Percentiles rank a stretch among this genome's conserved stretches.
Evolutionary conservation across 2,329 filamentous ascomycete species (phyloP).

Genomic region (Colletotrichum noveboracense): DNA sequence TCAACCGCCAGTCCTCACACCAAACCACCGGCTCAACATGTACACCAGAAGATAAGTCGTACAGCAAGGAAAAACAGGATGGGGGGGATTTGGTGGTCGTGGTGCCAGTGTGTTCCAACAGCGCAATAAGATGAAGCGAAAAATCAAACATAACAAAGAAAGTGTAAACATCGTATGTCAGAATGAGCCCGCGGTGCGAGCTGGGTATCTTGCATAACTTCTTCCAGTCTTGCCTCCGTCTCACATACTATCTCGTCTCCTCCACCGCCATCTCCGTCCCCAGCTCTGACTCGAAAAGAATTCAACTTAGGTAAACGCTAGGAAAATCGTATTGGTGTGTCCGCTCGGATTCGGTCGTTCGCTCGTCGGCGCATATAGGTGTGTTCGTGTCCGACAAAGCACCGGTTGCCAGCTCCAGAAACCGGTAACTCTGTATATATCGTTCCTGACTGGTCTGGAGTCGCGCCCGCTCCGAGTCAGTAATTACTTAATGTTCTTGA

Average conservation of each 20-base stretch:
- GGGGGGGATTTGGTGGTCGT: not conserved
- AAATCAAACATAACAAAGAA: conserved; percentile 15
- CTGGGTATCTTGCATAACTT: conserved; percentile 44
- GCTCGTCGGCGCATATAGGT: conserved; percentile 22
- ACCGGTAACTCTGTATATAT: not conserved
- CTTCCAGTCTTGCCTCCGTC: conserved; percentile 21
- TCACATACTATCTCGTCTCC: not conserved
- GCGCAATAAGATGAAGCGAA: conserved; percentile 15
- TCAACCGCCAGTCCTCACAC: not conserved
- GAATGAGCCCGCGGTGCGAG: conserved; percentile 40
- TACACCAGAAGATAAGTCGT: conserved; percentile 16
- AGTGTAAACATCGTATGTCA: conserved; percentile 31
- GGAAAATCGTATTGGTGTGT: conserved; percentile 23
- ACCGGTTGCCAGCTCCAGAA: conserved; percentile 16
- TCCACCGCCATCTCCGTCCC: conserved; percentile 22
- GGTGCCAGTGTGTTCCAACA: conserved; percentile 12
- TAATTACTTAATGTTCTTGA: conserved; percentile 62
- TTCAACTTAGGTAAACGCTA: conserved; percentile 24
- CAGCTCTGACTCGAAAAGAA: conserved; percentile 26
- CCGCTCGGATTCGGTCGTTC: conserved; percentile 25
- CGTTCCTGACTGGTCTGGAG: not conserved
- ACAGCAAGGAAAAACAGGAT: conserved; percentile 7
- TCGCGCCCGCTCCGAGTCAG: not conserved
- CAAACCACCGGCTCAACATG: conserved; percentile 11
- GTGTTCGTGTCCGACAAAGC: conserved; percentile 4